Percentiles rank a stretch among this genome's conserved stretches.
Conservation (phyloP, 805 yeast genomes). For the Kodamaea fukazawae region DNA sequence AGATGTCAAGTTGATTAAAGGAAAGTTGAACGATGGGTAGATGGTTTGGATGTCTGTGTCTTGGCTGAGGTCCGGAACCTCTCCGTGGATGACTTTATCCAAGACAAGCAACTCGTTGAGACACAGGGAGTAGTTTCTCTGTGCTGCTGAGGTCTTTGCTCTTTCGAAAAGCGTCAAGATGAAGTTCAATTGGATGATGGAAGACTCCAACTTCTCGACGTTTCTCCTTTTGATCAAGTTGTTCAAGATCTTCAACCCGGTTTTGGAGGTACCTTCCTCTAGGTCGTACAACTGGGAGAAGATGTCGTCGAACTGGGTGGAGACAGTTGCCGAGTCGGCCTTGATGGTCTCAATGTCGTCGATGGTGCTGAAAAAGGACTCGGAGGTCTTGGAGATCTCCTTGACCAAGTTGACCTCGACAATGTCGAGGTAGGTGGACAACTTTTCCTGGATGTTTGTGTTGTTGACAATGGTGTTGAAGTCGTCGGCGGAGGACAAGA, state of each 20-base stretch:
- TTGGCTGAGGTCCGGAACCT: slow-evolving; percentile 12
- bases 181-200: slow-evolving; percentile 52
- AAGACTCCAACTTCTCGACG: slow-evolving; percentile 60
- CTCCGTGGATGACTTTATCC: slow-evolving; percentile 58
- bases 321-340: slow-evolving; percentile 49
- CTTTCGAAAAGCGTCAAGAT: slow-evolving; percentile 23
- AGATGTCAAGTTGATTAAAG: slow-evolving; percentile 39
- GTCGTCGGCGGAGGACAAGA: slow-evolving; percentile 30
- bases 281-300: slow-evolving; percentile 42
- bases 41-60: slow-evolving; percentile 15
- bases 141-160: slow-evolving; percentile 41
- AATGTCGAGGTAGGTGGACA: slow-evolving; percentile 78
- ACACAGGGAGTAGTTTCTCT: slow-evolving; percentile 51
- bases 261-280: slow-evolving; percentile 48
- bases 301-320: slow-evolving; percentile 47
- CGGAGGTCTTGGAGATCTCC: slow-evolving; percentile 82
- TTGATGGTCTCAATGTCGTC: slow-evolving; percentile 71
- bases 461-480: slow-evolving; percentile 43
- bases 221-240: slow-evolving; percentile 54
- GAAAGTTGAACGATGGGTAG: slow-evolving; percentile 26
- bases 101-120: slow-evolving; percentile 56
- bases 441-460: slow-evolving; percentile 65
- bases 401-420: slow-evolving; percentile 78
- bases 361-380: slow-evolving; percentile 79
- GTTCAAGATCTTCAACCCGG: slow-evolving; percentile 50